Base-by-base conservation (phyloP, 176 grass and related monocot species). In the Raddia guianensis region DNA sequence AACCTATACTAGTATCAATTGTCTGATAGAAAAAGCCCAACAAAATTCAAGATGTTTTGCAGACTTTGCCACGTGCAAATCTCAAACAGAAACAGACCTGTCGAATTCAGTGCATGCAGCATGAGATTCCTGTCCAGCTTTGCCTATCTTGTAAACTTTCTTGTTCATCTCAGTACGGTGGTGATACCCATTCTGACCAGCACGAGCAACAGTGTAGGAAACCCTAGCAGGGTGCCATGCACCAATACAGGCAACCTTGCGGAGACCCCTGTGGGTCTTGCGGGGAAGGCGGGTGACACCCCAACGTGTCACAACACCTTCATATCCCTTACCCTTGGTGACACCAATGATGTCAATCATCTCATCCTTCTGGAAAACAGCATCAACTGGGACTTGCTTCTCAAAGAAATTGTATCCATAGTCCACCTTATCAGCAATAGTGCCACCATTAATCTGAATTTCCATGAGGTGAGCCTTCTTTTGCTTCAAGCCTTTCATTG, bases 241-340 rank as follows among this genome's bases (percentile, higher is more conserved):
- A 58, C 94, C 94, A 5, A 97, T 97, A 92, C 94, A 97, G 32
- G 94, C 94, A 78, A 97, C 91, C 89, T 97, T 97, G 51, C 94
- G 89, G 16, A 97, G 87, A 83, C 94, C 94, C 64, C 94, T 94
- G 94, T 97, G 94, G 37, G 94, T 97, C 82, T 97, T 97, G 34
- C 94, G 94, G n/a, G 94, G 94, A 86, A 97, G 94, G 43, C 94
- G 94, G n/a, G 94, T 97, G 63, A 97, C 94, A 74, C 94, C 94
- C 94, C 94, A 97, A 72, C 91, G 86, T 7, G 94, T 97, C 21
- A 97, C 94, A 10, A 97, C 94, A 84, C 94, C 94, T 85, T 97
- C 94, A 4, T 97, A 97, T 6, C 94, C 94, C 86, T 97, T 97
- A 90, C 94, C 94, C 82, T 97, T 97, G 34, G 91, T 97, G 11